phyloP scores from a whole-genome alignment of 345 rosid genomes.

The Mangifera indica region DNA sequence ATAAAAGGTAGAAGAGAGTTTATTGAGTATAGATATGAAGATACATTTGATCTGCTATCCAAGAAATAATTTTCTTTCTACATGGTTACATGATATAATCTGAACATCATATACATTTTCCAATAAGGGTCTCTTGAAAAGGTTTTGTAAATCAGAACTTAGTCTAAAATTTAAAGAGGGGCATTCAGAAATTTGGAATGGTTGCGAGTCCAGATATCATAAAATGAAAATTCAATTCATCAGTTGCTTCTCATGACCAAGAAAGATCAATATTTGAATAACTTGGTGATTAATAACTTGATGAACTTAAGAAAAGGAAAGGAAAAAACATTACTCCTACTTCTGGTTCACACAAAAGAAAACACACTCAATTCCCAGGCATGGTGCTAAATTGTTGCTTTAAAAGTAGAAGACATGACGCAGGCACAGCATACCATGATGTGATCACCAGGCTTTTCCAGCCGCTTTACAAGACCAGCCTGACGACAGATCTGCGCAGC shows the following conservation, averaged over 20 bases:
- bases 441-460: constrained; percentile 76
- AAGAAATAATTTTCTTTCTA: neutral
- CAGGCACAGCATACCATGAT: constrained; percentile 51
- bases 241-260: too few species aligned
- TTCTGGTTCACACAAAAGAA: too few species aligned
- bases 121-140: neutral
- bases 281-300: too few species aligned
- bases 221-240: too few species aligned
- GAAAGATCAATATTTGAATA: too few species aligned
- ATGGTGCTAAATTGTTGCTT: neutral
- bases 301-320: too few species aligned
- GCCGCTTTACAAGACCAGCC: constrained; percentile 92
- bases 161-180: neutral
- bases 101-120: neutral
- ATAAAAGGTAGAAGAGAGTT: neutral
- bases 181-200: neutral
- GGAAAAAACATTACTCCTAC: too few species aligned
- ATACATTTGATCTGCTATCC: neutral
- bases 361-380: too few species aligned
- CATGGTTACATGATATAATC: neutral
- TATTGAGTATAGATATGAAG: neutral
- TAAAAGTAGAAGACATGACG: neutral
- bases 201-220: too few species aligned
- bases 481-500: constrained; percentile 99
- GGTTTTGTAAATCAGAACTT: too few species aligned